A percentile compares a stretch with the other conserved stretches of the same genome.
phyloP scores from a whole-genome alignment of 805 yeast genomes.

The Zygoascus biomembranicola region DNA sequence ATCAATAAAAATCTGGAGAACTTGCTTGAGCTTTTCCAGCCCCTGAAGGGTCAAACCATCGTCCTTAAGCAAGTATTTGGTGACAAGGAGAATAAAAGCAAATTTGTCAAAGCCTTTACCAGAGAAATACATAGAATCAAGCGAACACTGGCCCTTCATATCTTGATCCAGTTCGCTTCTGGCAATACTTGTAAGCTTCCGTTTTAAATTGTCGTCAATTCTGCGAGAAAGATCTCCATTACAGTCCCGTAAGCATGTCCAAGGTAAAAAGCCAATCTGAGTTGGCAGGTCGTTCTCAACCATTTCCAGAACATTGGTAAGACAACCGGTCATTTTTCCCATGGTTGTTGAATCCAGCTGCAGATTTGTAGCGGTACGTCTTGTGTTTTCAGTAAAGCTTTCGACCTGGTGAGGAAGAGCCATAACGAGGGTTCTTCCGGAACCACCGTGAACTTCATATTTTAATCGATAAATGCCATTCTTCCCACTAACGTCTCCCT shows the following conservation, averaged over 20 bases:
- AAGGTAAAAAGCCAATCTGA: slow-evolving; percentile 47
- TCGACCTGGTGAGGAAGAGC: slow-evolving; percentile 63
- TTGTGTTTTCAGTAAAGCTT: slow-evolving; percentile 30
- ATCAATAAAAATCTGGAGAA: slow-evolving; percentile 57
- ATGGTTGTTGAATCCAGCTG: slow-evolving; percentile 36
- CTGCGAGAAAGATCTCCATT: background rate
- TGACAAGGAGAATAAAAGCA: slow-evolving; percentile 71
- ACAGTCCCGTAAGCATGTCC: slow-evolving; percentile 33
- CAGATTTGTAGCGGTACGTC: slow-evolving; percentile 1
- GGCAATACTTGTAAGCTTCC: slow-evolving; percentile 37
- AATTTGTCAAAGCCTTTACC: slow-evolving; percentile 87
- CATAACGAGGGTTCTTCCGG: slow-evolving; percentile 39
- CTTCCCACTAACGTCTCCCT: slow-evolving; percentile 39
- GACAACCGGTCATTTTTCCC: slow-evolving; percentile 32
- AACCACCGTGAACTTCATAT: slow-evolving; percentile 33
- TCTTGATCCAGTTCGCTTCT: slow-evolving; percentile 45
- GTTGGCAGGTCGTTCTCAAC: slow-evolving; percentile 33
- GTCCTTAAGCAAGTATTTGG: slow-evolving; percentile 55
- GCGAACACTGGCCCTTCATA: slow-evolving; percentile 45
- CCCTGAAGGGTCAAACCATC: slow-evolving; percentile 40
- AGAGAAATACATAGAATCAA: slow-evolving; percentile 83
- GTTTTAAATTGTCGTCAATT: background rate
- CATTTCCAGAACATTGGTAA: slow-evolving; percentile 28
- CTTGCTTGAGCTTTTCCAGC: slow-evolving; percentile 52
- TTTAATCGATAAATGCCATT: slow-evolving; percentile 41